phyloP scores from a whole-genome alignment of 805 yeast genomes.

The Yamadazyma olivae region DNA sequence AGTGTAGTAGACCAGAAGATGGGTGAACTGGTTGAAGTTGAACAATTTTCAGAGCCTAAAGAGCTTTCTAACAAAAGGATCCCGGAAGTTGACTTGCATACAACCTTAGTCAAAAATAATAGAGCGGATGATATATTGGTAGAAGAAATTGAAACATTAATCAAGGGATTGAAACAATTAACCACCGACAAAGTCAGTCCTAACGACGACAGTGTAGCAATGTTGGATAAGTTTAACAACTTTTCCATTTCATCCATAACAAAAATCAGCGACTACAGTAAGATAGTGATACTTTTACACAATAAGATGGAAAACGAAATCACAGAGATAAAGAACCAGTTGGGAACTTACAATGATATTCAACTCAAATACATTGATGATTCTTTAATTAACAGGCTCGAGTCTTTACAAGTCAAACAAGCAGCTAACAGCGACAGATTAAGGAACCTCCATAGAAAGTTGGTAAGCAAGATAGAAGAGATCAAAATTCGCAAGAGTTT shows the following conservation, averaged over 20 bases:
- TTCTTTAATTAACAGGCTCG: slow-evolving; percentile 11
- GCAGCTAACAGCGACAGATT: slow-evolving; percentile 10
- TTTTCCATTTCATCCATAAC: slow-evolving; percentile 17
- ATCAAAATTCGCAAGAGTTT: slow-evolving; percentile 18
- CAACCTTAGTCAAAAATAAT: not conserved
- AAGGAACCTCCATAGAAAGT: slow-evolving; percentile 17
- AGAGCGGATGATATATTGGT: slow-evolving; percentile 1
- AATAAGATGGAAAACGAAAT: slow-evolving; percentile 19
- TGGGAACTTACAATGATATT: not conserved
- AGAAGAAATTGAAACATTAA: slow-evolving; percentile 3
- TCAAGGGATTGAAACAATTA: not conserved
- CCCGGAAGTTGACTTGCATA: slow-evolving; percentile 1
- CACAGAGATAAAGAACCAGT: slow-evolving; percentile 19
- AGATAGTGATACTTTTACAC: slow-evolving; percentile 17
- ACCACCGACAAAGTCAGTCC: not conserved
- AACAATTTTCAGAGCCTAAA: slow-evolving; percentile 12
- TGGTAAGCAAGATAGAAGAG: slow-evolving; percentile 21
- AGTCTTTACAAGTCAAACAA: slow-evolving; percentile 8
- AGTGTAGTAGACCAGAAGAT: slow-evolving; percentile 7
- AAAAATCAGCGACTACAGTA: slow-evolving; percentile 14
- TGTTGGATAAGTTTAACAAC: slow-evolving; percentile 13
- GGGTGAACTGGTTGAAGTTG: slow-evolving; percentile 6
- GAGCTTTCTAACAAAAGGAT: slow-evolving; percentile 1
- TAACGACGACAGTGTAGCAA: slow-evolving; percentile 2
- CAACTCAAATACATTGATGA: not conserved